These are phyloP conservation scores for Syzygium grande DNA, from an alignment of 345 rosid genomes.

Conservation along the genomic window DNA sequence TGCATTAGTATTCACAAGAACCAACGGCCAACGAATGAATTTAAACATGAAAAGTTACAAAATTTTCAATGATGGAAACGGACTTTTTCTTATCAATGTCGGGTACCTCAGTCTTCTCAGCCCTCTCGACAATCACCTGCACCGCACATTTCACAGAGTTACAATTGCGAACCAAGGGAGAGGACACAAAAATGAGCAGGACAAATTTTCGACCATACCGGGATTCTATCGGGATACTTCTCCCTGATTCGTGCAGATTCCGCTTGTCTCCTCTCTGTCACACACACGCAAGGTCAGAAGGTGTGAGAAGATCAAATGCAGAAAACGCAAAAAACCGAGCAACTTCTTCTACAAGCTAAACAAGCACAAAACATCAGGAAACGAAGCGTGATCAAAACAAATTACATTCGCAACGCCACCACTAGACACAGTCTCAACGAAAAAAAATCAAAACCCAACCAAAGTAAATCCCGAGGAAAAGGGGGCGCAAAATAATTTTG, in stretches of 20 bases:
- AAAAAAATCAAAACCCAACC: neutral
- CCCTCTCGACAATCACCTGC: conserved; percentile 93
- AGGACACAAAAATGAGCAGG: neutral
- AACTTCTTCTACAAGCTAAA: neutral
- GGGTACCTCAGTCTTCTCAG: conserved; percentile 91
- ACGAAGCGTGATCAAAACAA: neutral
- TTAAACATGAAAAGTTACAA: neutral
- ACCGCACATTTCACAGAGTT: neutral
- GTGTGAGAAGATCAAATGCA: neutral
- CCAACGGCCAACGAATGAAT: neutral
- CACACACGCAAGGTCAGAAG: neutral
- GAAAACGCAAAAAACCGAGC: neutral
- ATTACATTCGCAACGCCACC: neutral
- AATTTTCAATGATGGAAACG: conserved; percentile 4
- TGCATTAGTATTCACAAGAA: neutral
- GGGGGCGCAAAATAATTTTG: neutral
- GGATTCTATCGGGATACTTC: conserved; percentile 95
- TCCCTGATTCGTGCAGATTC: conserved; percentile 93
- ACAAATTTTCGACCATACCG: conserved; percentile 28
- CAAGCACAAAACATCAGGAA: neutral
- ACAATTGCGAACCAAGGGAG: neutral
- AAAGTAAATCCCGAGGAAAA: neutral
- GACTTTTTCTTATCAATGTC: conserved; percentile 96
- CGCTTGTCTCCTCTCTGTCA: conserved; percentile 91
- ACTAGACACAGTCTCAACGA: neutral